These are phyloP conservation scores for Clitoria ternatea DNA, from an alignment of 306 rosid species.

Conservation along the genomic window DNA sequence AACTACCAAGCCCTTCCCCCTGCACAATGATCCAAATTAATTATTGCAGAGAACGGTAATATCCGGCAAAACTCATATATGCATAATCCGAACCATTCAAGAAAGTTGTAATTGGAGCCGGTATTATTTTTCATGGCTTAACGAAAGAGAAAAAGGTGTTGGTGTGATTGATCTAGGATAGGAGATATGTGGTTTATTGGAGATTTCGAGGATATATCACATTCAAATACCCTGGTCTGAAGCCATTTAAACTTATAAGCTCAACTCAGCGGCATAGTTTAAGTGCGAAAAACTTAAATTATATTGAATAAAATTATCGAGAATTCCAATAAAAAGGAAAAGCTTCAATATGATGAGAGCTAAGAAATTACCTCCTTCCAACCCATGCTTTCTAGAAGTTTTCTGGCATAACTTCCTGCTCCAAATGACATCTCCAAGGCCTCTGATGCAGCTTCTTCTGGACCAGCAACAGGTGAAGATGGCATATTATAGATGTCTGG, in stretches of 20 bases:
- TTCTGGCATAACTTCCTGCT: slow-evolving; percentile 72
- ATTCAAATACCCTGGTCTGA: background rate
- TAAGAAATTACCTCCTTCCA: slow-evolving; percentile 83
- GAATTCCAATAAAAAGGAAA: background rate
- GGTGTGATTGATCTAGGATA: too few species aligned
- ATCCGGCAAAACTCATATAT: background rate
- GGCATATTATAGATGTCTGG: slow-evolving; percentile 19
- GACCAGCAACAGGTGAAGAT: slow-evolving; percentile 31
- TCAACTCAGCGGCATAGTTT: background rate
- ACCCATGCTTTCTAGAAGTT: slow-evolving; percentile 67
- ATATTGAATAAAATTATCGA: background rate
- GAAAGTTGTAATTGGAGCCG: background rate
- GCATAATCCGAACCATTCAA: background rate
- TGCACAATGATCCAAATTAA: slow-evolving; percentile 21
- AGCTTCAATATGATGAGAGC: background rate
- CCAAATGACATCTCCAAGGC: slow-evolving; percentile 81
- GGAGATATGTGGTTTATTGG: background rate
- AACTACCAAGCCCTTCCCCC: slow-evolving; percentile 87
- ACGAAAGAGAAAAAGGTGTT: too few species aligned
- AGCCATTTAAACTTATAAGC: too few species aligned
- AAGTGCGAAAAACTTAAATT: background rate
- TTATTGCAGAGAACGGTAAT: background rate
- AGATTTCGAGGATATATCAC: background rate
- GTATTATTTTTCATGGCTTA: background rate
- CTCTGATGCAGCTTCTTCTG: slow-evolving; percentile 62